A percentile compares a stretch with the other conserved stretches of the same genome.
These are phyloP conservation scores for Delitschia confertaspora DNA, from an alignment of 495 filamentous ascomycete genomes.

Conservation along the genomic window DNA sequence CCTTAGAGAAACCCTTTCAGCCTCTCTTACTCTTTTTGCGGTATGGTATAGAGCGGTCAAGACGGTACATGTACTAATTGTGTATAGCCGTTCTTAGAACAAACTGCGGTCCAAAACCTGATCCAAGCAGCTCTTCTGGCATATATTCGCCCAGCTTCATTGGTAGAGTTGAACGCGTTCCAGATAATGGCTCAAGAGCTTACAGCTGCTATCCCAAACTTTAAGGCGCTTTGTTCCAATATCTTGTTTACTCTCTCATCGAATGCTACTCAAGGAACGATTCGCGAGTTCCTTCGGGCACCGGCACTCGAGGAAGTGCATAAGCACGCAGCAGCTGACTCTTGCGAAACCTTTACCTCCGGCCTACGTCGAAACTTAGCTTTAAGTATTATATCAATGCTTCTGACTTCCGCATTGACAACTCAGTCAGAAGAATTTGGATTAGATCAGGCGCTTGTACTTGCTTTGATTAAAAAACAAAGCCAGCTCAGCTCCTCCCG, in stretches of 20 bases:
- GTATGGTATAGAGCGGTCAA: too few relatives aligned
- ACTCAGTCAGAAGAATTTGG: conserved; percentile 15
- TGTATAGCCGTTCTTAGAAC: neutral
- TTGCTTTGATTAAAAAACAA: conserved; percentile 14
- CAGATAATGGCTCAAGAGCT: conserved; percentile 5
- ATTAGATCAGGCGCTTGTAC: conserved; percentile 8
- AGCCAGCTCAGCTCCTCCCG: neutral
- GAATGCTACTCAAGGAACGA: neutral
- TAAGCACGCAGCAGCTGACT: neutral
- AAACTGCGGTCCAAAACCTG: too few relatives aligned
- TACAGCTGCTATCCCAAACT: neutral
- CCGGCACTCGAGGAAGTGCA: neutral
- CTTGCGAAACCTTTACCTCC: conserved; percentile 1
- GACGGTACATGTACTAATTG: neutral
- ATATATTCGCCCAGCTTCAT: too few relatives aligned
- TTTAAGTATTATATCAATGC: conserved; percentile 11
- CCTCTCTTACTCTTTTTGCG: conserved; percentile 15
- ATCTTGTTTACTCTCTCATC: conserved; percentile 8
- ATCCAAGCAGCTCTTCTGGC: too few relatives aligned
- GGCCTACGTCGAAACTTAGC: conserved; percentile 9
- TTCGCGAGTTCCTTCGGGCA: conserved; percentile 6
- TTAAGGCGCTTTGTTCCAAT: neutral
- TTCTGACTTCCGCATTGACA: conserved; percentile 29
- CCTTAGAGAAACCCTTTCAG: conserved; percentile 13
- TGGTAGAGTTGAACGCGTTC: neutral